Evolutionary conservation across 495 filamentous ascomycete species (phyloP).

Genomic region (Platismatia glauca): DNA sequence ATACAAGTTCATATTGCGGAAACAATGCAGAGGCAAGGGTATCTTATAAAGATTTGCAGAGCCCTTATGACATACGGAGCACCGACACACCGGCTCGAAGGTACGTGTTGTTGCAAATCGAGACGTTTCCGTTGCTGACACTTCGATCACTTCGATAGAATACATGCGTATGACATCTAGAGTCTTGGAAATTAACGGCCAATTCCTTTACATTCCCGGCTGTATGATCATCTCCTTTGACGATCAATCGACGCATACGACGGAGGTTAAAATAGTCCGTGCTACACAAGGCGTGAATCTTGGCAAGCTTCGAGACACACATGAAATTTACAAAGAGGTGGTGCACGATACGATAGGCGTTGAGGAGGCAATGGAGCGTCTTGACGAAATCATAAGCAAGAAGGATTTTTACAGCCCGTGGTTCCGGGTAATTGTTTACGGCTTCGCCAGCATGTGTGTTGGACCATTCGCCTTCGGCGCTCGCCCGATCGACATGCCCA

Average conservation of each 20-base stretch:
- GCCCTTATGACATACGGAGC: slow-evolving; percentile 81
- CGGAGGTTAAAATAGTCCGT: slow-evolving; percentile 83
- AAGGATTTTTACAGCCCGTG: slow-evolving; percentile 58
- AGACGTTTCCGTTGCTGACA: too few relatives aligned
- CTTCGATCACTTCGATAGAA: slow-evolving; percentile 32
- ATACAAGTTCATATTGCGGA: slow-evolving; percentile 90
- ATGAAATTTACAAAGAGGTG: slow-evolving; percentile 88
- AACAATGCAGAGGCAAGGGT: slow-evolving; percentile 68
- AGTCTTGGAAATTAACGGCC: slow-evolving; percentile 80
- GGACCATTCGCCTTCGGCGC: slow-evolving; percentile 89
- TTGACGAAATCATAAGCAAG: slow-evolving; percentile 56
- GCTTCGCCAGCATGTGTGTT: slow-evolving; percentile 66
- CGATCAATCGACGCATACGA: slow-evolving; percentile 79
- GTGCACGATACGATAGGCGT: slow-evolving; percentile 80
- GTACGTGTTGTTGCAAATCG: too few relatives aligned
- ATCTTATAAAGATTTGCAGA: slow-evolving; percentile 75
- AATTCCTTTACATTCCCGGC: slow-evolving; percentile 86
- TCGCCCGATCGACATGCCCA: slow-evolving; percentile 76
- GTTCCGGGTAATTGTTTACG: slow-evolving; percentile 74
- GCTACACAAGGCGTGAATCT: slow-evolving; percentile 71
- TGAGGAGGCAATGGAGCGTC: slow-evolving; percentile 65
- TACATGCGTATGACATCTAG: slow-evolving; percentile 88
- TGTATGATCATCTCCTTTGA: slow-evolving; percentile 97
- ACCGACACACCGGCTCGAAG: slow-evolving; percentile 66
- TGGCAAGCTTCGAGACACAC: slow-evolving; percentile 72